A percentile compares a stretch with the other conserved stretches of the same genome.
These are phyloP conservation scores for Leucocoprinus leucothites DNA, from an alignment of 768 basidiomycete species.

Conservation along the genomic window DNA sequence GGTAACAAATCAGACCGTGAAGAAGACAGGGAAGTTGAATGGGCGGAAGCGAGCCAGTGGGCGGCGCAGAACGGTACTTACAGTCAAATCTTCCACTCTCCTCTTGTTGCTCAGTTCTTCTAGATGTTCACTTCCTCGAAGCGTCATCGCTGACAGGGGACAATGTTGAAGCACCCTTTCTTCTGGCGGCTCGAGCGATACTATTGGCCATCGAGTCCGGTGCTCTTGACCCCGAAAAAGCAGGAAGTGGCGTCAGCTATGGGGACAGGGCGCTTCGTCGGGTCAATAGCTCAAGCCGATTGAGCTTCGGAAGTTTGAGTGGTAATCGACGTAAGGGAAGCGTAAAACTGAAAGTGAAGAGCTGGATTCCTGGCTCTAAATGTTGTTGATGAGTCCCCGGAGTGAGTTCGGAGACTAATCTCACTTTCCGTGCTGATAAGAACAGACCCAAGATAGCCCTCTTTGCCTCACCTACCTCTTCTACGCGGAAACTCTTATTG, in stretches of 20 bases:
- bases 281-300: slow-evolving; percentile 85
- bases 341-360: slow-evolving; percentile 58
- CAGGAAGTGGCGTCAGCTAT: slow-evolving; percentile 94
- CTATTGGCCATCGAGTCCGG: slow-evolving; percentile 90
- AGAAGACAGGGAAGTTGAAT: slow-evolving; percentile 93
- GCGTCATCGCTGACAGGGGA: slow-evolving; percentile 89
- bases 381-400: slow-evolving; percentile 43
- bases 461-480: slow-evolving; percentile 1
- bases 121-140: slow-evolving; percentile 93
- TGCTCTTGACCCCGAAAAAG: slow-evolving; percentile 86
- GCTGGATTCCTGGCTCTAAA: slow-evolving; percentile 60
- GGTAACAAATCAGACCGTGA: slow-evolving; percentile 96
- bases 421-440: slow-evolving; percentile 4
- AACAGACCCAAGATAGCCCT: not conserved
- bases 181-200: slow-evolving; percentile 83
- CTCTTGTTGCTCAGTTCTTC: slow-evolving; percentile 11
- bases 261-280: slow-evolving; percentile 90
- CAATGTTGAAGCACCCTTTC: slow-evolving; percentile 92
- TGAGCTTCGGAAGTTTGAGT: slow-evolving; percentile 83
- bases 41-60: slow-evolving; percentile 93
- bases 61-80: slow-evolving; percentile 88
- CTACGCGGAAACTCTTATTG: not conserved
- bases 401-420: not conserved
- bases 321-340: slow-evolving; percentile 57
- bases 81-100: not conserved